Percentiles rank a stretch among this genome's conserved stretches.
Conservation (phyloP, 345 rosid genomes). For the Dipteronia sinensis region DNA sequence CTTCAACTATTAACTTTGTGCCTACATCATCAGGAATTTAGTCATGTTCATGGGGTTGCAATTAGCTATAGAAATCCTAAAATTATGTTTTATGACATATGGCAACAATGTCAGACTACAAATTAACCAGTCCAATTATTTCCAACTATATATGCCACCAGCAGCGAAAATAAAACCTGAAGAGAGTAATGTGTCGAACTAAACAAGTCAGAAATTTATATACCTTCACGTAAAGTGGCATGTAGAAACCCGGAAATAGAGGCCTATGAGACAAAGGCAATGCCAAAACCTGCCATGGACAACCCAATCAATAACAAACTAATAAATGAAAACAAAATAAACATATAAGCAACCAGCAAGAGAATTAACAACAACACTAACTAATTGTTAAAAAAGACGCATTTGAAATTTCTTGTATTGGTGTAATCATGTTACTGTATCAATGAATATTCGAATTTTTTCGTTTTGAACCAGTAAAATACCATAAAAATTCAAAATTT, state of each 20-base stretch:
- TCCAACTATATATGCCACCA: background rate
- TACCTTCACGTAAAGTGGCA: conserved; percentile 99
- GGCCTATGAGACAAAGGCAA: conserved; percentile 92
- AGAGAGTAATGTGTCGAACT: background rate
- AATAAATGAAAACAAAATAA: background rate
- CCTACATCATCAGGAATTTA: background rate
- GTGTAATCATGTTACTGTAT: background rate
- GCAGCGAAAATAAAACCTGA: background rate
- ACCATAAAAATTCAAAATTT: background rate
- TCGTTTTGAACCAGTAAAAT: background rate
- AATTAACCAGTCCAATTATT: background rate
- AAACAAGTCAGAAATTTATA: background rate
- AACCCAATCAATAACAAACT: conserved; percentile 22
- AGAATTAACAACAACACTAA: background rate
- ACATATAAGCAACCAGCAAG: background rate
- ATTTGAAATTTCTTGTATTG: background rate
- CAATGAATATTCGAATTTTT: background rate
- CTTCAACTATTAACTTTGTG: background rate
- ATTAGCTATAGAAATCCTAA: background rate
- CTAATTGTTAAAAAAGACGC: background rate
- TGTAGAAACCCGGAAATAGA: conserved; percentile 94
- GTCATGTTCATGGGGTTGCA: too few relatives aligned
- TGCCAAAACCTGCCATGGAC: conserved; percentile 74
- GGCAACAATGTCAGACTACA: background rate
- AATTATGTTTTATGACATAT: background rate